Evolutionary conservation across 768 basidiomycete species (phyloP).

Genomic region (Termitomyces sp.): DNA sequence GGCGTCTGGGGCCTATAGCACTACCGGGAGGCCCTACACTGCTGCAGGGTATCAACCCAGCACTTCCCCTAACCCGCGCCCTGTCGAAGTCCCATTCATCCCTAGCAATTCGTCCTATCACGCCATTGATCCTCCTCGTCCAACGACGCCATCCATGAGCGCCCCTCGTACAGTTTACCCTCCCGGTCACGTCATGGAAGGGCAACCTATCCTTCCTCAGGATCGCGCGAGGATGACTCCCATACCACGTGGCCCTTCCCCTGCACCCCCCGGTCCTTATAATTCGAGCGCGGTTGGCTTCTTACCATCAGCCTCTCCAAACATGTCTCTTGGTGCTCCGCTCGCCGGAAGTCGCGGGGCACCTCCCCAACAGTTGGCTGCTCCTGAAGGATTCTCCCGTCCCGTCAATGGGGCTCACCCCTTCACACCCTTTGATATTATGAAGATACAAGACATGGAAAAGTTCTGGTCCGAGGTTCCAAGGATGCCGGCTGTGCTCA

Average conservation of each 20-base stretch:
- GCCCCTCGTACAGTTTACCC: constrained; percentile 41
- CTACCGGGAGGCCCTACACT: constrained; percentile 15
- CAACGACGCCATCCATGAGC: constrained; percentile 37
- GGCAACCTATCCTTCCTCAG: constrained; percentile 34
- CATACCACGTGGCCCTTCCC: constrained; percentile 34
- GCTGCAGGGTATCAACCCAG: constrained; percentile 14
- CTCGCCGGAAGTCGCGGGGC: constrained; percentile 23
- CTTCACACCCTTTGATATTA: constrained; percentile 64
- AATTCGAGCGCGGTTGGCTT: constrained; percentile 14
- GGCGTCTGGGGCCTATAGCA: constrained; percentile 26
- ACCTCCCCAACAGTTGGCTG: constrained; percentile 39
- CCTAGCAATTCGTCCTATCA: constrained; percentile 10
- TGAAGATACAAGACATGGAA: constrained; percentile 77
- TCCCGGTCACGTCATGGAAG: constrained; percentile 51
- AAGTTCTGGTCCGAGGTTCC: constrained; percentile 62
- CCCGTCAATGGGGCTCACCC: constrained; percentile 62
- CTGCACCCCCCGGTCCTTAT: constrained; percentile 14
- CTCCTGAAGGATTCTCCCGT: constrained; percentile 72
- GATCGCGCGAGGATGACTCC: constrained; percentile 45
- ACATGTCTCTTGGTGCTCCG: constrained; percentile 21
- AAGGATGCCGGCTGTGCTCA: constrained; percentile 66
- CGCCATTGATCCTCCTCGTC: constrained; percentile 3
- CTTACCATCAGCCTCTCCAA: constrained; percentile 26
- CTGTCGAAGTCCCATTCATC: constrained; percentile 37
- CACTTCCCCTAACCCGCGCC: constrained; percentile 39